Conservation (phyloP, 352 stramenopile species). For the Phytophthora crassamura region DNA sequence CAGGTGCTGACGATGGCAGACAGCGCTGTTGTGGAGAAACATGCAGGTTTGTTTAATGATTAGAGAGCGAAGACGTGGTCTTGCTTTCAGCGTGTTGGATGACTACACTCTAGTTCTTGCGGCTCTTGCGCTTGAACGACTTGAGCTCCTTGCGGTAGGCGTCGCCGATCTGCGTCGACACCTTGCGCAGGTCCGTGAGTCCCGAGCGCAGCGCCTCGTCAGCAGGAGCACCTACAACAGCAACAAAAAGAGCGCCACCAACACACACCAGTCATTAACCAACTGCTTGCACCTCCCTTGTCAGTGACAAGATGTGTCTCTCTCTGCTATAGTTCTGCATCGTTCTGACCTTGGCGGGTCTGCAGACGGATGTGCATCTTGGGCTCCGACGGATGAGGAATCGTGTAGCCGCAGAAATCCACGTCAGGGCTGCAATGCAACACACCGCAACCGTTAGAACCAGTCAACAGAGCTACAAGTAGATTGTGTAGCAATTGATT, state of each 20-base stretch:
- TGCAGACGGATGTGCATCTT: constrained; percentile 96
- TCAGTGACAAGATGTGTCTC: too few species aligned
- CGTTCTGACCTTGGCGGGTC: constrained; percentile 65
- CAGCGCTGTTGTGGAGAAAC: neutral
- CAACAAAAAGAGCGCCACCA: neutral
- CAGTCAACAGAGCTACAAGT: neutral
- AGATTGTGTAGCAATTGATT: too few species aligned
- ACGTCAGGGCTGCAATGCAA: constrained; percentile 85
- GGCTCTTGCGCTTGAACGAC: constrained; percentile 79
- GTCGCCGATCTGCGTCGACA: constrained; percentile 74
- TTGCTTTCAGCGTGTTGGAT: neutral
- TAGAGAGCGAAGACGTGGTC: constrained; percentile 19
- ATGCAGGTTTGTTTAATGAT: constrained; percentile 39
- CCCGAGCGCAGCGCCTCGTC: constrained; percentile 72
- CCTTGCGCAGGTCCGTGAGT: constrained; percentile 75
- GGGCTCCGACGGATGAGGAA: constrained; percentile 95
- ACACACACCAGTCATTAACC: constrained; percentile 2
- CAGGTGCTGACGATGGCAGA: too few species aligned
- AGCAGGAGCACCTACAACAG: constrained; percentile 50
- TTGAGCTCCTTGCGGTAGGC: constrained; percentile 87
- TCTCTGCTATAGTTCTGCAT: neutral
- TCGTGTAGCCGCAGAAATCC: constrained; percentile 95
- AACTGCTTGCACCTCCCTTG: neutral
- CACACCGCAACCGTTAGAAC: constrained; percentile 9
- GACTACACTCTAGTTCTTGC: constrained; percentile 78